Base-by-base conservation (phyloP, 139 green algal genomes). In the Picochlorum sp. region DNA sequence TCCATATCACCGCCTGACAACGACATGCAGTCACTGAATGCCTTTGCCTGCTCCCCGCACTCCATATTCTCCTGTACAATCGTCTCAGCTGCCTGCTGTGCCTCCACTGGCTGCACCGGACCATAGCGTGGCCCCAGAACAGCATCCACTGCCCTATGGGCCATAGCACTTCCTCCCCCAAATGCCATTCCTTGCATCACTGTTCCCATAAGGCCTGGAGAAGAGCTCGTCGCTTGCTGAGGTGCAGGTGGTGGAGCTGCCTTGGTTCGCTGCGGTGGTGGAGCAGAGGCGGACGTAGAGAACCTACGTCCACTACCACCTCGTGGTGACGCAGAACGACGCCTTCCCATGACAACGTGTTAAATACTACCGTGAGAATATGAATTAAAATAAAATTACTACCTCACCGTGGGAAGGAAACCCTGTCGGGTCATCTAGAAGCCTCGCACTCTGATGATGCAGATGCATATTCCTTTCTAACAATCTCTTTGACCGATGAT, bases 21-120 rank as follows among this genome's bases (percentile, higher is more conserved):
- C 8, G 54, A 70, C 83, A 96, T 94, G 82, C 90, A 96, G 44
- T 96, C 89, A 3, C 82, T 74, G 62, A 96, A 96, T 10, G 74
- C 69, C 84, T 90, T 92, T 66, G 86, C 80, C 54, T 78, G 72
- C 18, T 69, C 56, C 7, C 47, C 61, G 46, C 69, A 75, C 3
- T 64, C 62, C 41, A 61, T 32, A 3, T 65, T 26, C 8, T 68
- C 52, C 3, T 26, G 8, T 20, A 56, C 61, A 6, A 68, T 28
- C 63, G 60, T 56, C 58, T 78, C 28, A 16, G 61, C 72, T 28
- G 66, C 72, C 41, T 69, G 16, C 4, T 54, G 56, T 24, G 79
- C 79, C 64, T 75, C 50, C 7, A 65, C 62, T 16, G 79, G 79
- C 59, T 84, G 69, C 34, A 41, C 34, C 7, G 58, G 13, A 5